phyloP scores from a whole-genome alignment of 805 yeast genomes.

The Candida adriatica region DNA sequence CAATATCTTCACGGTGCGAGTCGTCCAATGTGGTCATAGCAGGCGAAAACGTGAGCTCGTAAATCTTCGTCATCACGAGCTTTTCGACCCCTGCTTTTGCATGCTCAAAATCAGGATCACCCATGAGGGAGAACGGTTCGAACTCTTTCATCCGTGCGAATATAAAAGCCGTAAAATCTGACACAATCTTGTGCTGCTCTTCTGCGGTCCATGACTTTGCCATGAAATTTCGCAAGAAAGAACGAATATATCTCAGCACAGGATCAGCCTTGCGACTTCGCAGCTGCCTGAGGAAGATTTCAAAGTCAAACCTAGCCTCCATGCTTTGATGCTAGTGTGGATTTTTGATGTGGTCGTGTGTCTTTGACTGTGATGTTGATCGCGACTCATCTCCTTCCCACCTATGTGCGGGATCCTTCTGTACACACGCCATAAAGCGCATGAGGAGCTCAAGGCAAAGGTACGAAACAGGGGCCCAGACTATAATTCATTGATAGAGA shows the following conservation, averaged over 20 bases:
- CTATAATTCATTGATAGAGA: constrained; percentile 19
- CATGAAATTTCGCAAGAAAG: constrained; percentile 70
- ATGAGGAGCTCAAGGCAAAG: constrained; percentile 29
- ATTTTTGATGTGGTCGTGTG: too few species aligned
- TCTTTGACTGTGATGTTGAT: too few species aligned
- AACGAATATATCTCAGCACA: constrained; percentile 73
- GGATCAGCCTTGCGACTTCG: constrained; percentile 80
- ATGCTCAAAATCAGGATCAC: constrained; percentile 53
- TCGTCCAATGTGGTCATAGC: constrained; percentile 41
- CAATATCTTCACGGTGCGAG: constrained; percentile 57
- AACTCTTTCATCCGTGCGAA: constrained; percentile 50
- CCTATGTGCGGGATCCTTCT: constrained; percentile 61
- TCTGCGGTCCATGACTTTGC: constrained; percentile 57
- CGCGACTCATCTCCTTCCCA: too few species aligned
- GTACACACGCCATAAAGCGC: constrained; percentile 7
- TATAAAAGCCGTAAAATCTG: constrained; percentile 72
- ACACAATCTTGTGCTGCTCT: constrained; percentile 73
- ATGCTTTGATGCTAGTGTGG: too few species aligned
- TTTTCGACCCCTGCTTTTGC: constrained; percentile 91
- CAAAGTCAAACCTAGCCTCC: constrained; percentile 84
- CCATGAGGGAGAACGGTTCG: constrained; percentile 71
- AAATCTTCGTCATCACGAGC: constrained; percentile 81
- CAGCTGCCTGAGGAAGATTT: constrained; percentile 64
- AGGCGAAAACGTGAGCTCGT: constrained; percentile 76
- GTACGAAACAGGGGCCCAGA: constrained; percentile 63